These are phyloP conservation scores for Vitis amurensis DNA, from an alignment of 164 flowering plant species.

Conservation along the genomic window DNA sequence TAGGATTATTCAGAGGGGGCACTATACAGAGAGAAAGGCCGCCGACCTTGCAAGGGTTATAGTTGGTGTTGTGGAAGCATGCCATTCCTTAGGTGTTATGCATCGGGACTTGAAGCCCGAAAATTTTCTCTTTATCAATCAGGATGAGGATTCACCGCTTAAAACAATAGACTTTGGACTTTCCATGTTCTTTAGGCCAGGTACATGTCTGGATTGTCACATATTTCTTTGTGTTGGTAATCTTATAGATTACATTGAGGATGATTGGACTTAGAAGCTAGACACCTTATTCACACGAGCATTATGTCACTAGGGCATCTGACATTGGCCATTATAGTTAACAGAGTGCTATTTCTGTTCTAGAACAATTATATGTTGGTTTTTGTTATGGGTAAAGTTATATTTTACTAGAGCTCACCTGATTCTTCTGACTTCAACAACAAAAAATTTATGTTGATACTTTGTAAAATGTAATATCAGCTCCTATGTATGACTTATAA, in stretches of 20 bases:
- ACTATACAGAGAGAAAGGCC: constrained; percentile 69
- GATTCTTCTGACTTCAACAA: too few species aligned
- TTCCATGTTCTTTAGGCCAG: constrained; percentile 70
- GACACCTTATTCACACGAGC: too few species aligned
- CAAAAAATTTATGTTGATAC: too few species aligned
- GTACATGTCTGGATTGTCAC: constrained; percentile 20
- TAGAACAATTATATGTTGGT: too few species aligned
- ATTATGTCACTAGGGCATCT: too few species aligned
- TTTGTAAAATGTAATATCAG: too few species aligned
- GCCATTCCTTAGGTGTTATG: constrained; percentile 80
- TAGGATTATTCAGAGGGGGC: constrained; percentile 73
- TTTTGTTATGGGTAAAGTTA: too few species aligned
- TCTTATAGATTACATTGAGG: neutral
- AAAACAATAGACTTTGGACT: constrained; percentile 76
- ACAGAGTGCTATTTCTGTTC: too few species aligned
- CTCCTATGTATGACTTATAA: too few species aligned
- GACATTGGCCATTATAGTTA: too few species aligned
- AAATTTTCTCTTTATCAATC: constrained; percentile 62
- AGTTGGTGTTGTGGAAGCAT: constrained; percentile 67
- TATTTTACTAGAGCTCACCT: too few species aligned
- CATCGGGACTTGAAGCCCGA: constrained; percentile 80
- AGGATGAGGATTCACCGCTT: constrained; percentile 58
- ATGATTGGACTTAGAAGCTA: too few species aligned
- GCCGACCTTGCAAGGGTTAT: constrained; percentile 65
- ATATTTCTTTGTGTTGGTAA: neutral